Conservation (phyloP, 768 basidiomycete genomes). For the Boletellus emodensis region DNA sequence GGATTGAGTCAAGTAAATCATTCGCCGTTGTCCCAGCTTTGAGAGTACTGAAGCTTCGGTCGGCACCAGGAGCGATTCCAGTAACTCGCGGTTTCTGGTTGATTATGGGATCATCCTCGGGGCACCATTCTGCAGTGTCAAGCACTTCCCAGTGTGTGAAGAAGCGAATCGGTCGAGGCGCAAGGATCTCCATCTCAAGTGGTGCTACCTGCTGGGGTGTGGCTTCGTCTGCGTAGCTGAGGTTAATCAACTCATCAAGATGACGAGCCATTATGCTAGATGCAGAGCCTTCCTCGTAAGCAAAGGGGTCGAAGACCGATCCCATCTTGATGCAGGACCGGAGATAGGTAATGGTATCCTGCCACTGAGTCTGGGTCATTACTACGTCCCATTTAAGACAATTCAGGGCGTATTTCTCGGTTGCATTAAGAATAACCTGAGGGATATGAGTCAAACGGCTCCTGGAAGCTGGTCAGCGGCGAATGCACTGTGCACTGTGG, state of each 20-base stretch:
- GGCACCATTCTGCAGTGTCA: slow-evolving; percentile 25
- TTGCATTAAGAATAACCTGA: slow-evolving; percentile 19
- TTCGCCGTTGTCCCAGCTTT: slow-evolving; percentile 17
- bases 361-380: slow-evolving; percentile 20
- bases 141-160: slow-evolving; percentile 10
- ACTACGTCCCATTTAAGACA: slow-evolving; percentile 23
- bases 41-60: background rate
- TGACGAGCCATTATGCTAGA: slow-evolving; percentile 13
- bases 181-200: slow-evolving; percentile 5
- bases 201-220: background rate
- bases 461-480: slow-evolving; percentile 17
- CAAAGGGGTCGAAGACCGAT: slow-evolving; percentile 23
- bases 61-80: slow-evolving; percentile 29
- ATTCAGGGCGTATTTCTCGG: slow-evolving; percentile 18
- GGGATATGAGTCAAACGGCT: slow-evolving; percentile 20
- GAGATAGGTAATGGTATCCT: slow-evolving; percentile 20
- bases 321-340: slow-evolving; percentile 26
- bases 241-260: slow-evolving; percentile 19
- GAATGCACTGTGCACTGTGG: background rate
- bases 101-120: slow-evolving; percentile 28
- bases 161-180: slow-evolving; percentile 13
- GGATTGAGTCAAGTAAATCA: slow-evolving; percentile 28
- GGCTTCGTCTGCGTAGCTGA: slow-evolving; percentile 3
- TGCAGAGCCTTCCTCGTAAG: slow-evolving; percentile 13
- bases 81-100: slow-evolving; percentile 25